Conservation (phyloP, 2,329 filamentous ascomycete genomes). For the Cercospora canescens region DNA sequence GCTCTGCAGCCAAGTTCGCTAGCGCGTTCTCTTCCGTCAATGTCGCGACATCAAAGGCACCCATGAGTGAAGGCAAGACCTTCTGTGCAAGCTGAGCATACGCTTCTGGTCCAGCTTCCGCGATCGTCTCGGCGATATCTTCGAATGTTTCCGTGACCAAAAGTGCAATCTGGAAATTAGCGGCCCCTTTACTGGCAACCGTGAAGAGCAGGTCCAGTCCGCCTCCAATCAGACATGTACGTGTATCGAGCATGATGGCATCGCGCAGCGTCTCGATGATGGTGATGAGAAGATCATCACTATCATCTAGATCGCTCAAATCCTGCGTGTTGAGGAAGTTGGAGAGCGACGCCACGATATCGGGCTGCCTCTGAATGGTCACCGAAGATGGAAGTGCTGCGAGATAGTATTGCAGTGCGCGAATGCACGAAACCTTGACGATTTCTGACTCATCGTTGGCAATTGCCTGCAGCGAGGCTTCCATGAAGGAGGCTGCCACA, state of each 20-base stretch:
- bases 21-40: conserved; percentile 83
- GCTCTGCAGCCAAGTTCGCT: conserved; percentile 81
- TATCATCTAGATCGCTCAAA: conserved; percentile 78
- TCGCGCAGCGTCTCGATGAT: conserved; percentile 83
- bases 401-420: conserved; percentile 72
- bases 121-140: conserved; percentile 71
- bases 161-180: conserved; percentile 87
- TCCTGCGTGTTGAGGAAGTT: conserved; percentile 80
- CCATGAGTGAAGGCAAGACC: conserved; percentile 82
- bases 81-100: conserved; percentile 81
- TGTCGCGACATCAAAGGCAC: conserved; percentile 84
- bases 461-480: conserved; percentile 74
- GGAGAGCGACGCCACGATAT: conserved; percentile 61
- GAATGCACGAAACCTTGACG: conserved; percentile 88
- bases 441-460: conserved; percentile 77
- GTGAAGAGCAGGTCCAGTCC: conserved; percentile 84
- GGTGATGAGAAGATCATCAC: conserved; percentile 88
- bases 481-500: conserved; percentile 64
- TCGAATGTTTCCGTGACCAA: conserved; percentile 90
- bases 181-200: conserved; percentile 82
- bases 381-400: conserved; percentile 52
- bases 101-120: conserved; percentile 63
- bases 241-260: conserved; percentile 76
- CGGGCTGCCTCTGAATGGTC: conserved; percentile 59
- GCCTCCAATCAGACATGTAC: conserved; percentile 69